phyloP scores from a whole-genome alignment of 2,329 filamentous ascomycete genomes.

The Botryosphaeria dothidea region DNA sequence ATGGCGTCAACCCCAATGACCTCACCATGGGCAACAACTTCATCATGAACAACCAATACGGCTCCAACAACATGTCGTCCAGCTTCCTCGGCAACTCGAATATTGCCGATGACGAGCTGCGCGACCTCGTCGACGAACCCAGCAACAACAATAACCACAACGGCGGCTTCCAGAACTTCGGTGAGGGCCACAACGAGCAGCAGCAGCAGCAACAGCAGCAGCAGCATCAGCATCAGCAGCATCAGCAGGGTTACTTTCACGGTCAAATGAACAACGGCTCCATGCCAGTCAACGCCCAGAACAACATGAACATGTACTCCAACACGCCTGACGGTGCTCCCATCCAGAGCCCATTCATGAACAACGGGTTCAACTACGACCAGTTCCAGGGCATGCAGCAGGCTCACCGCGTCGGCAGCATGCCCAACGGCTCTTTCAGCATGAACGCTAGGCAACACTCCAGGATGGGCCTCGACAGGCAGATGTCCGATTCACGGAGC shows the following conservation, averaged over 20 bases:
- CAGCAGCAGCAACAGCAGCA: conserved; percentile 58
- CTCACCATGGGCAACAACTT: conserved; percentile 69
- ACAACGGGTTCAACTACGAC: conserved; percentile 74
- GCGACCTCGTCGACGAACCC: conserved; percentile 64
- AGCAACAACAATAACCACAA: conserved; percentile 28
- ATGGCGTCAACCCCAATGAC: conserved; percentile 77
- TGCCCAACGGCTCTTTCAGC: conserved; percentile 34
- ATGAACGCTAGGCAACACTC: conserved; percentile 32
- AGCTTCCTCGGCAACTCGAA: conserved; percentile 77
- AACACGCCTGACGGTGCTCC: conserved; percentile 90
- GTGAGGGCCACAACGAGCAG: conserved; percentile 55
- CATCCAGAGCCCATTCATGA: conserved; percentile 85
- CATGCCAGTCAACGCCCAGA: conserved; percentile 53
- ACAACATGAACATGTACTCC: conserved; percentile 75
- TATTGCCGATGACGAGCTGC: conserved; percentile 85
- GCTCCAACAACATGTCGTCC: conserved; percentile 60
- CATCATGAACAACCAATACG: conserved; percentile 57
- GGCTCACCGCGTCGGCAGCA: conserved; percentile 23
- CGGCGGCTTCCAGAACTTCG: conserved; percentile 52
- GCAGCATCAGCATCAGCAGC: conserved; percentile 60
- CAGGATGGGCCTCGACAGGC: conserved; percentile 53
- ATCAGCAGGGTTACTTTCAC: conserved; percentile 50
- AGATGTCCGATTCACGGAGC: conserved; percentile 68
- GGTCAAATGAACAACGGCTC: conserved; percentile 35
- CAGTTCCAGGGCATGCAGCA: conserved; percentile 44